Base-by-base conservation (phyloP, 2,329 filamentous ascomycete species). In the Neoascochyta sp. region DNA sequence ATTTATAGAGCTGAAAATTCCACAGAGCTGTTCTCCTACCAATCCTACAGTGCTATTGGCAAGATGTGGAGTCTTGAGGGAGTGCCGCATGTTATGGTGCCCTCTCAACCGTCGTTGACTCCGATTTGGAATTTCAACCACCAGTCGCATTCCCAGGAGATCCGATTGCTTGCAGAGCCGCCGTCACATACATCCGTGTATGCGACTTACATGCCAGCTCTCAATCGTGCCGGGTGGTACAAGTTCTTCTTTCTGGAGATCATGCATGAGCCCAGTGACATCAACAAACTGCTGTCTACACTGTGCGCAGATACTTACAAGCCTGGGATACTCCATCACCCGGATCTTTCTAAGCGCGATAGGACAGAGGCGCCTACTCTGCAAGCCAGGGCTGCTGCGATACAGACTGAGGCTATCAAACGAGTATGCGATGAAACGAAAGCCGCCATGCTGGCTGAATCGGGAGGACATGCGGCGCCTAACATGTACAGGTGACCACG, bases 141-240 rank as follows among this genome's bases (percentile, higher is more conserved):
- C 21, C 45, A 50, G 22, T 36, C 46, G 15, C 48, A 56, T 23
- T 41, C 46, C 3, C 39, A 48, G 14, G 50, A 52, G 9, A 27
- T 57, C 12, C 46, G 41, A 24, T 39, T 60, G 9, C 29, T 33
- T 14, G 9, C 33, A 9, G 34, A 45, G 12, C 26, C 34, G 7
- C 34, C 41, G 2, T 30, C 43, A 11, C 27, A 32, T 4, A 41
- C 20, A 12, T 16, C 35, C 7, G 21, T 27, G 0, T 49, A 50
- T 25, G 29, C 53, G 9, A 34, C 39, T 5, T 61, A 62, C 30
- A 53, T 60, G 42, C 54, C 59, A 8, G 59, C 57, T 4, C 41
- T 62, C 19, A 62, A 60, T 18, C 54, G 57, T 4, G 46, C 57
- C 7, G 59, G 56, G 3, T 62, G 55, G 54, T 62, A 60, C 41